These are phyloP conservation scores for Paspalum notatum DNA, from an alignment of 176 grass and related monocot species.

Conservation along the genomic window DNA sequence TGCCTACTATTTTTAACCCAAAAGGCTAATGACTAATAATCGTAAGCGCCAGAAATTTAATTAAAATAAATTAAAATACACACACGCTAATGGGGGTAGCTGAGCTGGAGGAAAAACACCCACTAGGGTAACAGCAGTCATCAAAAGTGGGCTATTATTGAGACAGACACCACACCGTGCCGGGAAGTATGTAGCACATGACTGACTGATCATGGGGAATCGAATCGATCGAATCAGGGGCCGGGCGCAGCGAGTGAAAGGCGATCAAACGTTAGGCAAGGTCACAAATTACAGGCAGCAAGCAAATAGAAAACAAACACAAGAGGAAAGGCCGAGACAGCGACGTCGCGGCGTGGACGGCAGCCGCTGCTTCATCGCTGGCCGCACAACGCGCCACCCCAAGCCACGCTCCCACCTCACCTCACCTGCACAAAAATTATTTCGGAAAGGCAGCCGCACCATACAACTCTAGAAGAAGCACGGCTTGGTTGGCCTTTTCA, in stretches of 20 bases:
- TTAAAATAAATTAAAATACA: too few relatives aligned
- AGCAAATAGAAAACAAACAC: not conserved
- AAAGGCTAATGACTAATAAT: too few relatives aligned
- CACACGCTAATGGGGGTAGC: not conserved
- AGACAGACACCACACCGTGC: not conserved
- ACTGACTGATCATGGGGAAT: conserved; percentile 1
- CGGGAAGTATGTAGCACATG: not conserved
- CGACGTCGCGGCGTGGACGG: conserved; percentile 17
- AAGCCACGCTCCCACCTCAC: not conserved
- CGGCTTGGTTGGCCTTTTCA: not conserved
- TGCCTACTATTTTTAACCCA: too few relatives aligned
- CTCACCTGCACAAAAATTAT: not conserved
- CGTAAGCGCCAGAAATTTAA: too few relatives aligned
- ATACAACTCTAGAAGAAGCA: not conserved
- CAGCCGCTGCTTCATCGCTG: conserved; percentile 57
- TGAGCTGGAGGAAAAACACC: not conserved
- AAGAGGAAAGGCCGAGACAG: not conserved
- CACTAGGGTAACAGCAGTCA: conserved; percentile 1
- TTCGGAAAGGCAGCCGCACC: not conserved
- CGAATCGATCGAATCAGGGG: not conserved
- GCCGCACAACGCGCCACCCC: conserved; percentile 47
- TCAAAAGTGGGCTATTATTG: not conserved
- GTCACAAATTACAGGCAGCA: not conserved
- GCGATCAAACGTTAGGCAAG: not conserved
- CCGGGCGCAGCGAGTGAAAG: not conserved